phyloP scores from a whole-genome alignment of 2,329 filamentous ascomycete genomes.

The Lasiodiplodia hormozganensis region DNA sequence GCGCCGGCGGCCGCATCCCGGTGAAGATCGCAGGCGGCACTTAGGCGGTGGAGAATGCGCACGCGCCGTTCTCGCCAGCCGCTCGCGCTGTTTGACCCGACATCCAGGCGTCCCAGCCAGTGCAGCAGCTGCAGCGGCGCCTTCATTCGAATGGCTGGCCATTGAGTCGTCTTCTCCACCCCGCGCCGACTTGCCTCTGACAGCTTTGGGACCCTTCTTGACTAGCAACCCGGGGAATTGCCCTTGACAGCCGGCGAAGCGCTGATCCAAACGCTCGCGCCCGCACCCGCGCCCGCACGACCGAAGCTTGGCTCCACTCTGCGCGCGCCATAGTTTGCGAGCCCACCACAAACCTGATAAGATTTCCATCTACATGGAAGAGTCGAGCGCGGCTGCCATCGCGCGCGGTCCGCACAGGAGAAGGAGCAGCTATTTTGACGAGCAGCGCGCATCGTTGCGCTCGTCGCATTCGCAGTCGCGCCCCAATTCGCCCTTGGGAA shows the following conservation, averaged over 20 bases:
- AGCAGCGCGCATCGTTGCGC: slow-evolving; percentile 44
- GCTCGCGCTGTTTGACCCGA: background rate
- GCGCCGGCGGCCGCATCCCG: slow-evolving; percentile 20
- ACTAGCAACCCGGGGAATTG: slow-evolving; percentile 1
- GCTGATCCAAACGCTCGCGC: slow-evolving; percentile 2
- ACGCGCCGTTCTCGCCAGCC: background rate
- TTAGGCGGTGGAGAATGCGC: background rate
- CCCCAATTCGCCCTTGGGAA: slow-evolving; percentile 22
- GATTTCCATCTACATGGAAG: background rate
- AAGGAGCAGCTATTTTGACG: slow-evolving; percentile 43
- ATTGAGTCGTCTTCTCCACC: background rate
- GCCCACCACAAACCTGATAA: background rate
- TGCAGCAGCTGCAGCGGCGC: background rate
- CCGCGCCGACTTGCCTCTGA: background rate
- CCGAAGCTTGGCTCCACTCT: slow-evolving; percentile 13
- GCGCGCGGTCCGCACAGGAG: slow-evolving; percentile 18
- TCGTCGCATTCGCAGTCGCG: slow-evolving; percentile 31
- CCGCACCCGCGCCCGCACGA: background rate
- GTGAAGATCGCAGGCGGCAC: slow-evolving; percentile 2
- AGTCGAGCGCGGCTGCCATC: slow-evolving; percentile 2
- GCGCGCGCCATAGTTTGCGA: background rate
- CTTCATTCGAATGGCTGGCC: slow-evolving; percentile 9
- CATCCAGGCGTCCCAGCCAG: slow-evolving; percentile 4
- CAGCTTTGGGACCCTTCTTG: background rate
- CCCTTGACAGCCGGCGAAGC: background rate